A percentile compares a stretch with the other conserved stretches of the same genome.
These are phyloP conservation scores for Fusarium pilosicola DNA, from an alignment of 2,329 filamentous ascomycete genomes.

Conservation along the genomic window DNA sequence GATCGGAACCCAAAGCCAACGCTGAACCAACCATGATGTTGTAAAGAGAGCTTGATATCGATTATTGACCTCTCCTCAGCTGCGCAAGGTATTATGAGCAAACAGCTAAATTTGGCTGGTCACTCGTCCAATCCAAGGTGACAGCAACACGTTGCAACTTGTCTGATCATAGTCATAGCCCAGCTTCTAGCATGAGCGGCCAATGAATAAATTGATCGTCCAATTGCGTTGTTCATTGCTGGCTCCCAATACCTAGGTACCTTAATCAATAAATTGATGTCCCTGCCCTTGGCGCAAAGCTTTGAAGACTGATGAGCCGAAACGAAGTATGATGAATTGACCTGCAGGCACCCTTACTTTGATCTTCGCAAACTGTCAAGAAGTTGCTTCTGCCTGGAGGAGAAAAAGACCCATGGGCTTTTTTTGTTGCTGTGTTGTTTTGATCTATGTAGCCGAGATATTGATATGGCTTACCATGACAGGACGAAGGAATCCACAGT, in stretches of 20 bases:
- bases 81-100: constrained; percentile 11
- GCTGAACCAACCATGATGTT: constrained; percentile 23
- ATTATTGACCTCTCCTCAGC: constrained; percentile 21
- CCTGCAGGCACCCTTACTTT: background rate
- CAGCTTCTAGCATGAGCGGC: background rate
- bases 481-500: background rate
- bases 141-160: background rate
- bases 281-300: background rate
- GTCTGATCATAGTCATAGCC: background rate
- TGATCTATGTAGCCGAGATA: background rate
- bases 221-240: background rate
- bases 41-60: background rate
- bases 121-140: constrained; percentile 1
- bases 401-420: background rate
- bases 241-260: background rate
- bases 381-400: background rate
- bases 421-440: background rate
- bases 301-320: background rate
- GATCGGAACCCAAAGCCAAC: constrained; percentile 4
- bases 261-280: background rate
- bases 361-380: background rate
- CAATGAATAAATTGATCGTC: background rate
- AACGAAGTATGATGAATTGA: background rate
- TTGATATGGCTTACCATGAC: background rate
- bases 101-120: constrained; percentile 9